phyloP scores from a whole-genome alignment of 805 yeast species.

The Suhomyces canberraensis region DNA sequence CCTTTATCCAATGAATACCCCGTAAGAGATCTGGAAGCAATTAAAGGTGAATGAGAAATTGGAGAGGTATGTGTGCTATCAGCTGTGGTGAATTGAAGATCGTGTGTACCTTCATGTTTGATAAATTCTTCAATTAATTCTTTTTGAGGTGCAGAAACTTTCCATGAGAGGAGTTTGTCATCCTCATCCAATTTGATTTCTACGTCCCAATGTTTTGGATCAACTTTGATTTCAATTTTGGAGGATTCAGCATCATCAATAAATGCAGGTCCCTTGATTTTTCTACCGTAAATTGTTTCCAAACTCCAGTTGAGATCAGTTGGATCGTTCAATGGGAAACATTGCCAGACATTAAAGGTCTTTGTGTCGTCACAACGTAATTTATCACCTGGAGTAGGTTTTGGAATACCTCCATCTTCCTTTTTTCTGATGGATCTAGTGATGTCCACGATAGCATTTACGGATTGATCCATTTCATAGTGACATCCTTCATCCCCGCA shows the following conservation, averaged over 20 bases:
- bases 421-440: slow-evolving; percentile 63
- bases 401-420: slow-evolving; percentile 66
- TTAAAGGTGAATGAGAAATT: slow-evolving; percentile 54
- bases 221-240: slow-evolving; percentile 42
- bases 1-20: slow-evolving; percentile 92
- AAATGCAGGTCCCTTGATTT: slow-evolving; percentile 61
- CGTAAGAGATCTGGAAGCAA: slow-evolving; percentile 79
- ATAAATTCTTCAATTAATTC: slow-evolving; percentile 12
- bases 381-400: slow-evolving; percentile 67
- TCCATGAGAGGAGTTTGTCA: slow-evolving; percentile 10
- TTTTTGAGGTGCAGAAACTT: slow-evolving; percentile 3
- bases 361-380: slow-evolving; percentile 71
- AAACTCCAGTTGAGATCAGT: slow-evolving; percentile 50
- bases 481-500: slow-evolving; percentile 45
- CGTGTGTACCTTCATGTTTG: slow-evolving; percentile 19
- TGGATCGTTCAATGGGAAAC: slow-evolving; percentile 71
- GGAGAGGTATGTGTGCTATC: slow-evolving; percentile 44
- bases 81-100: slow-evolving; percentile 41
- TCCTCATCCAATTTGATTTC: slow-evolving; percentile 18
- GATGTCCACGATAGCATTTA: slow-evolving; percentile 71
- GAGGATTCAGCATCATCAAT: slow-evolving; percentile 43
- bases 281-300: slow-evolving; percentile 66
- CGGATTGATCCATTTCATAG: slow-evolving; percentile 57
- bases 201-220: slow-evolving; percentile 47
- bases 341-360: slow-evolving; percentile 56